Percentiles rank a stretch among this genome's conserved stretches.
phyloP scores from a whole-genome alignment of 2,329 filamentous ascomycete genomes.

The Beauveria sp. region DNA sequence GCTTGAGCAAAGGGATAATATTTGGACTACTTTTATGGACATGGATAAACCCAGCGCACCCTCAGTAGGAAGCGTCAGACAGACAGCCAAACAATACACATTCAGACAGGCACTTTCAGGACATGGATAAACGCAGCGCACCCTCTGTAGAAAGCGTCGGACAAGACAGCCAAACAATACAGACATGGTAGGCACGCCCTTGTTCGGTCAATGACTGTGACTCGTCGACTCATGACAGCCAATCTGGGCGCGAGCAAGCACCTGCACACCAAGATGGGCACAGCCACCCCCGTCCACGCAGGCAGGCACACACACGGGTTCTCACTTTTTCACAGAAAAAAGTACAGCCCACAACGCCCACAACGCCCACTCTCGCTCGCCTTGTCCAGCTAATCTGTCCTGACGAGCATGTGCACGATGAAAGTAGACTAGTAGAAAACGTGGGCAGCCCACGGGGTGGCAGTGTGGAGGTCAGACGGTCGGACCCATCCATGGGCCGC shows the following conservation, averaged over 20 bases:
- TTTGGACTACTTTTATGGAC: slow-evolving; percentile 17
- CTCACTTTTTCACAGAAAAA: neutral
- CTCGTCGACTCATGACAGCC: neutral
- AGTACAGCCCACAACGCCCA: neutral
- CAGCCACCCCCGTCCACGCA: neutral
- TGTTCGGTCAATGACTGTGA: neutral
- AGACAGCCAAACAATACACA: neutral
- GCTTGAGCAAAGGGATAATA: slow-evolving; percentile 7
- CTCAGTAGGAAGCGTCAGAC: neutral
- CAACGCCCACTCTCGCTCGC: neutral
- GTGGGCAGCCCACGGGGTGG: slow-evolving; percentile 9
- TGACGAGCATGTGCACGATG: neutral
- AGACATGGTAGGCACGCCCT: neutral
- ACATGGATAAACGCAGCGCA: too few species aligned
- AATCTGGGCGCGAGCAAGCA: neutral
- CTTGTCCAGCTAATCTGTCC: neutral
- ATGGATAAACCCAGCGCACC: neutral
- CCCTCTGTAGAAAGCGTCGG: too few species aligned
- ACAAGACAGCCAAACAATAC: too few species aligned
- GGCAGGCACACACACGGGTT: neutral
- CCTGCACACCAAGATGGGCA: neutral
- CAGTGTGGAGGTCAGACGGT: slow-evolving; percentile 9
- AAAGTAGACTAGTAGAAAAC: slow-evolving; percentile 4
- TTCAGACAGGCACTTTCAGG: too few species aligned
- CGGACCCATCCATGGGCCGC: slow-evolving; percentile 4